A percentile compares a stretch with the other conserved stretches of the same genome.
Evolutionary conservation across 169 alveolate genomes (phyloP).

Genomic region (Plasmodium relictum): DNA sequence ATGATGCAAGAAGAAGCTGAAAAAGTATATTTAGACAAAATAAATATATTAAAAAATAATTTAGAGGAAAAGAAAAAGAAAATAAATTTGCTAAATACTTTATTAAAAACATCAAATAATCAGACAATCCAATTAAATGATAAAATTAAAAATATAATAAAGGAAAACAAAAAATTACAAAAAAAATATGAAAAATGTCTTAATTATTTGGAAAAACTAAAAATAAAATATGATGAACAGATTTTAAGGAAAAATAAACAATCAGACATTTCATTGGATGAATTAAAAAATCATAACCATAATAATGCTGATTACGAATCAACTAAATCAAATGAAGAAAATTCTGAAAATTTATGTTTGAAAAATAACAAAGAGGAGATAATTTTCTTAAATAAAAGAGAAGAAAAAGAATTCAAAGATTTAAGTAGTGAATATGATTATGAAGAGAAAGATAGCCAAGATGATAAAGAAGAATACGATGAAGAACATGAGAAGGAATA

Average conservation of each 20-base stretch:
- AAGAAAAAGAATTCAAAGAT: not conserved
- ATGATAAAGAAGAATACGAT: not conserved
- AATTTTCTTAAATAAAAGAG: not conserved
- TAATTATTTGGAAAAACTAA: conserved; percentile 42
- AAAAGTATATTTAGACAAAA: conserved; percentile 50
- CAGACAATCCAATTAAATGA: conserved; percentile 58
- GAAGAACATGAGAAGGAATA: not conserved
- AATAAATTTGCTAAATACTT: conserved; percentile 36
- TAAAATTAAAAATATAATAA: conserved; percentile 33
- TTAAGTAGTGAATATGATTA: not conserved
- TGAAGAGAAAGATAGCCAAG: not conserved
- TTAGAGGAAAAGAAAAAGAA: conserved; percentile 60
- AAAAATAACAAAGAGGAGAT: no score
- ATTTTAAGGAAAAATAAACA: conserved; percentile 2
- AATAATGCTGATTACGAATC: not conserved
- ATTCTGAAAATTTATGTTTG: not conserved
- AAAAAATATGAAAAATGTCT: conserved; percentile 68
- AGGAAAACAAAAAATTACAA: conserved; percentile 56
- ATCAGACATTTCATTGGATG: not conserved
- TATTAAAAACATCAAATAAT: conserved; percentile 64
- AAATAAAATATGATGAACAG: conserved; percentile 47
- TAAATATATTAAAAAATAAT: conserved; percentile 35
- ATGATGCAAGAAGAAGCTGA: conserved; percentile 33
- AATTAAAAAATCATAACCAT: not conserved
- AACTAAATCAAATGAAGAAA: not conserved